Evolutionary conservation across 805 yeast species (phyloP).

Genomic region (Metschnikowia rubicola): DNA sequence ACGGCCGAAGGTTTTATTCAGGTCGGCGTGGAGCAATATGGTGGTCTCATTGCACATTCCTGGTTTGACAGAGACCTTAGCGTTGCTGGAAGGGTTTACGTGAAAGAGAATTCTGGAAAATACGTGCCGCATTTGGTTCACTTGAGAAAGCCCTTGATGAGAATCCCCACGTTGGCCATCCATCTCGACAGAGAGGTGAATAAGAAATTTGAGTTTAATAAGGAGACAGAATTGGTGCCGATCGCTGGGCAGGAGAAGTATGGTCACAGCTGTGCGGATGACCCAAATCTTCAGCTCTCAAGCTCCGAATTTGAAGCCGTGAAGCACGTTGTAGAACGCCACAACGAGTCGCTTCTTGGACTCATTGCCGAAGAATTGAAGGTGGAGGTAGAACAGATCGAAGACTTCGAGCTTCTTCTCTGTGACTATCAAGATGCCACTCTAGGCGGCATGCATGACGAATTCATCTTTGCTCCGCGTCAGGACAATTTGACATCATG

Average conservation of each 20-base stretch:
- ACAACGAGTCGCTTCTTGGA: constrained; percentile 65
- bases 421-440: constrained; percentile 82
- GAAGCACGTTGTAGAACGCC: constrained; percentile 66
- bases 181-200: constrained; percentile 80
- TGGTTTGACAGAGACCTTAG: constrained; percentile 96
- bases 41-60: constrained; percentile 94
- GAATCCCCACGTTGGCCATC: constrained; percentile 93
- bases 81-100: constrained; percentile 87
- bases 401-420: constrained; percentile 84
- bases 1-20: constrained; percentile 73
- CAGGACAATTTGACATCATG: constrained; percentile 89
- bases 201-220: constrained; percentile 80
- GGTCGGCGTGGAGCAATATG: constrained; percentile 91
- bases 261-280: constrained; percentile 43
- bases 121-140: constrained; percentile 68
- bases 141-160: constrained; percentile 71
- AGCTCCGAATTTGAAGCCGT: constrained; percentile 62
- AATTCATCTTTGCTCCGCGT: constrained; percentile 88
- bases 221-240: constrained; percentile 82
- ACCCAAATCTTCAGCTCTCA: constrained; percentile 45
- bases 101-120: constrained; percentile 45
- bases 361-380: constrained; percentile 64
- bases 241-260: constrained; percentile 60
- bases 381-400: constrained; percentile 55
- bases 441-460: constrained; percentile 86